These are phyloP conservation scores for Kazachstania sp. DNA, from an alignment of 1,139 yeast genomes.

Conservation along the genomic window DNA sequence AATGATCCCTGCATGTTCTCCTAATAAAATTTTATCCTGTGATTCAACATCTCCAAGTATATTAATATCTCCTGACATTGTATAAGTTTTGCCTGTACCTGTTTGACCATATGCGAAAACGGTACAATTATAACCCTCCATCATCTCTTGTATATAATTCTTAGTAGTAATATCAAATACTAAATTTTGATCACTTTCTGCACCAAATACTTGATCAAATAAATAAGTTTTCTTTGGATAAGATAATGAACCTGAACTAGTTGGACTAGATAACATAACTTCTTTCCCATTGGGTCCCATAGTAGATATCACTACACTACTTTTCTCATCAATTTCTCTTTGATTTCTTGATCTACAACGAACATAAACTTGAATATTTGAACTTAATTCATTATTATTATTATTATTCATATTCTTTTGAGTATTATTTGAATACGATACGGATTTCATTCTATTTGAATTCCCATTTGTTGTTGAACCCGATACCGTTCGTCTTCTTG, in stretches of 20 bases:
- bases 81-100: constrained; percentile 81
- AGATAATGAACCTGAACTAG: constrained; percentile 17
- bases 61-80: constrained; percentile 67
- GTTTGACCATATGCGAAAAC: constrained; percentile 86
- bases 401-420: neutral
- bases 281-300: constrained; percentile 31
- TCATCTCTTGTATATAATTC: constrained; percentile 51
- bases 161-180: constrained; percentile 52
- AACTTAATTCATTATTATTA: neutral
- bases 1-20: constrained; percentile 54
- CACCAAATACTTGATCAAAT: constrained; percentile 65
- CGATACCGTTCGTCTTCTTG: constrained; percentile 2
- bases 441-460: neutral
- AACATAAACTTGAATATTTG: constrained; percentile 67
- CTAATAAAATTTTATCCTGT: constrained; percentile 18
- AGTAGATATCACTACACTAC: constrained; percentile 52
- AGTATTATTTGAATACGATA: neutral
- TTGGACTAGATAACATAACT: constrained; percentile 28
- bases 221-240: constrained; percentile 42
- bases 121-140: constrained; percentile 65
- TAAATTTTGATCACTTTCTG: constrained; percentile 59
- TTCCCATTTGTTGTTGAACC: neutral
- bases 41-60: constrained; percentile 19
- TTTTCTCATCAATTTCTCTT: constrained; percentile 55
- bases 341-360: constrained; percentile 71